Evolutionary conservation across 345 rosid species (phyloP), one percentile per base, ranked within the genome.

Genomic region (Aquilaria malaccensis): DNA sequence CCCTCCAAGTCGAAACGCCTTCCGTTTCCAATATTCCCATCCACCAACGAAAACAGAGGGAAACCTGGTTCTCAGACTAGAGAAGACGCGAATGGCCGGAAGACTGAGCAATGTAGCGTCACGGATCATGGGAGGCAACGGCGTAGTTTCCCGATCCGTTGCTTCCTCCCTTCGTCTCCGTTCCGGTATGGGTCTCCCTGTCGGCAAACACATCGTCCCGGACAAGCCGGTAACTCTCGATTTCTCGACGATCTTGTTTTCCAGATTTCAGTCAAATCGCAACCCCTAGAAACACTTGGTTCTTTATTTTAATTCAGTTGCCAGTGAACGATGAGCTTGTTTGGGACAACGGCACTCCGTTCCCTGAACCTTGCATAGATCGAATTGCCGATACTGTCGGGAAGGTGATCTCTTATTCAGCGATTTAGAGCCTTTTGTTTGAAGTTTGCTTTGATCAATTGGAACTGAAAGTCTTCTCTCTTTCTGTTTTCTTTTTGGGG

Each of bases 381-480:
- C 95, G 99, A 45, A 94, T 94, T 57, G 99, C 99, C 49, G 97
- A 94, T 63, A 94, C 96, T 2, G 87, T 94, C 52, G 99, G 97
- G 59, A 88, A 94, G 96, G 99, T 87, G 49, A 33, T 32, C 15
- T 30, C 7, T 15, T 30, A 10, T 4, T 54, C 6, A 3, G 14
- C 30, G 45, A 57, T 10, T 12, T 10, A 22, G 30, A 33, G 46
- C 52, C 1, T 51, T 59, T 53, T 49, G 0, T 22, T 9, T 32
- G 45, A 14, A 55, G 63, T 29, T 12, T 32, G 50, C 55, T 56
- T 59, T 56, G 12, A 12, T 53, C 13, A 52, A 13, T 33, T 9
- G 33, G 12, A 41, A 43, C 33, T 53, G 51, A 31, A 15, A n/a
- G 2, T 33, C 6, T 15, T n/a, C 31, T 13, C 10, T 54, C 2